phyloP scores from a whole-genome alignment of 306 rosid species.

The Myrica gale region DNA sequence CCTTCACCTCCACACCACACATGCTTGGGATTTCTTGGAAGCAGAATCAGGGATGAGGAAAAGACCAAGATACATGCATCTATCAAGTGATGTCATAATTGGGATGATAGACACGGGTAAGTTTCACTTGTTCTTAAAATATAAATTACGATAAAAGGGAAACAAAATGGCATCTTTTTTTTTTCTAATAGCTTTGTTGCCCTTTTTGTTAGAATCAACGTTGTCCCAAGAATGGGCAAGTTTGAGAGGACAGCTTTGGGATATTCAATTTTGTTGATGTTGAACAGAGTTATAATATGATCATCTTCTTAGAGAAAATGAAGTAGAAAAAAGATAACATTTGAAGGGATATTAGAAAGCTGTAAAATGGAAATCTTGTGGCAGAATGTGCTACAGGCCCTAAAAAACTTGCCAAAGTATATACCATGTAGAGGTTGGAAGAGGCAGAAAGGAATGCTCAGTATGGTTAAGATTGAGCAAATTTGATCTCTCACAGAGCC shows the following conservation, averaged over 20 bases:
- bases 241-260: too few relatives aligned
- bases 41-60: conserved; percentile 36
- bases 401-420: not conserved
- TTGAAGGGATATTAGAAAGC: not conserved
- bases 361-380: not conserved
- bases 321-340: too few relatives aligned
- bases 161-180: not conserved
- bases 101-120: conserved; percentile 83
- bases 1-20: conserved; percentile 72
- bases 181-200: too few relatives aligned
- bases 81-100: conserved; percentile 56
- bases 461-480: too few relatives aligned
- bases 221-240: too few relatives aligned
- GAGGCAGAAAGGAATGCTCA: too few relatives aligned
- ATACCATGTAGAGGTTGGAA: too few relatives aligned
- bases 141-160: not conserved
- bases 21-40: conserved; percentile 93
- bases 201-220: too few relatives aligned
- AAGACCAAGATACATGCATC: conserved; percentile 1
- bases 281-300: not conserved
- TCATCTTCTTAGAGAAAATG: too few relatives aligned
- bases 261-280: not conserved
- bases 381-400: not conserved
- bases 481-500: too few relatives aligned
- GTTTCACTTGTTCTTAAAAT: not conserved